Conservation (phyloP, 371 early-diverging fungal species). For the Zychaea mexicana region DNA sequence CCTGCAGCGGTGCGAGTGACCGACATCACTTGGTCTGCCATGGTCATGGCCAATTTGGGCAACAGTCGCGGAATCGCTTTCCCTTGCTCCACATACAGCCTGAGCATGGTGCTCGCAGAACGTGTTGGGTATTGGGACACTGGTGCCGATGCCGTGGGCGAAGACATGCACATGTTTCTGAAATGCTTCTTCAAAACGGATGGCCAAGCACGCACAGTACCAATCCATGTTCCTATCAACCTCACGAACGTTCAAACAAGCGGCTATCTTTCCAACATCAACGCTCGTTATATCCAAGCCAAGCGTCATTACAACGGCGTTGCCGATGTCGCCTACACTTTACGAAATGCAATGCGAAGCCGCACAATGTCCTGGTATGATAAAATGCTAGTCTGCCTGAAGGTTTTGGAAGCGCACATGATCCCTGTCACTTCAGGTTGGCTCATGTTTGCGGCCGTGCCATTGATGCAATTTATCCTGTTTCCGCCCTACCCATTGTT, state of each 20-base stretch:
- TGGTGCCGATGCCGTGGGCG: slow-evolving; percentile 78
- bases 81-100: slow-evolving; percentile 78
- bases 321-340: slow-evolving; percentile 59
- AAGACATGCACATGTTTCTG: slow-evolving; percentile 87
- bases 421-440: slow-evolving; percentile 57
- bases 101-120: slow-evolving; percentile 70
- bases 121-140: slow-evolving; percentile 81
- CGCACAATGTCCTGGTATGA: slow-evolving; percentile 9
- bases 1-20: slow-evolving; percentile 76
- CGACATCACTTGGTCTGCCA: slow-evolving; percentile 80
- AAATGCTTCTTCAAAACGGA: slow-evolving; percentile 79
- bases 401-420: slow-evolving; percentile 58
- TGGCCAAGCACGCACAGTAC: slow-evolving; percentile 64
- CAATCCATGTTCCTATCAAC: slow-evolving; percentile 78
- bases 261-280: slow-evolving; percentile 56
- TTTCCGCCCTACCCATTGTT: slow-evolving; percentile 42
- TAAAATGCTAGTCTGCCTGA: slow-evolving; percentile 43
- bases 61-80: slow-evolving; percentile 67
- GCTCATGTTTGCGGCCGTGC: slow-evolving; percentile 63
- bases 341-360: slow-evolving; percentile 24
- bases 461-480: slow-evolving; percentile 51
- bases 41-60: slow-evolving; percentile 78
- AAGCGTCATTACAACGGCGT: slow-evolving; percentile 70
- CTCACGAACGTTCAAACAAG: slow-evolving; percentile 73
- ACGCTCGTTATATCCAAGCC: slow-evolving; percentile 72